phyloP scores from a whole-genome alignment of 306 rosid genomes.

The Dryas alaskensis region DNA sequence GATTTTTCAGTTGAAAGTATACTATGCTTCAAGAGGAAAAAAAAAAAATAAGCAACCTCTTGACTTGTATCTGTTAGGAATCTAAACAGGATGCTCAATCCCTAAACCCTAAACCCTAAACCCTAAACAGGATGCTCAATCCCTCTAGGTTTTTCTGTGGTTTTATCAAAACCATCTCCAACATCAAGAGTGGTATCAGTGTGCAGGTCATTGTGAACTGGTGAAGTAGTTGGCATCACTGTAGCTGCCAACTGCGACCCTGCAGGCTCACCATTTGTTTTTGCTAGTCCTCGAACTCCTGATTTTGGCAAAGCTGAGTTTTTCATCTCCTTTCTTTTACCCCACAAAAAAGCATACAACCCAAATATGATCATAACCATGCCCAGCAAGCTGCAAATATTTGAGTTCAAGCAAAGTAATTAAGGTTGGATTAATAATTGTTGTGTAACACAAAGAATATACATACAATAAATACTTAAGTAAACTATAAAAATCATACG shows the following conservation, averaged over 20 bases:
- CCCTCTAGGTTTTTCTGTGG: background rate
- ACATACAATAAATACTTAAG: background rate
- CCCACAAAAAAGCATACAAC: constrained; percentile 62
- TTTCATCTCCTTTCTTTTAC: constrained; percentile 36
- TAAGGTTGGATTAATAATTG: background rate
- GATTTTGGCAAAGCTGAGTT: background rate
- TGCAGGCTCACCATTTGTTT: constrained; percentile 12
- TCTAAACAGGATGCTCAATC: background rate
- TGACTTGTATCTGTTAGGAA: too few species aligned
- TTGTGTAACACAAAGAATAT: background rate
- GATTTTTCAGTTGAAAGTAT: too few species aligned
- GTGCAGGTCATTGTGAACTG: background rate
- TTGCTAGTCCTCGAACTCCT: constrained; percentile 18
- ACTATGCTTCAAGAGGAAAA: too few species aligned
- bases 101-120: background rate
- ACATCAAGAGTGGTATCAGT: background rate
- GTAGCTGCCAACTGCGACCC: constrained; percentile 20
- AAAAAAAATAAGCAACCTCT: too few species aligned
- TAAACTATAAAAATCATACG: constrained; percentile 28
- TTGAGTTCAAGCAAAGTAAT: background rate
- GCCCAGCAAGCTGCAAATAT: constrained; percentile 51
- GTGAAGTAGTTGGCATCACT: constrained; percentile 35
- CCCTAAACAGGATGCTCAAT: background rate
- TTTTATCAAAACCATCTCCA: background rate
- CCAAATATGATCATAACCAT: constrained; percentile 52